Conservation (phyloP, 805 yeast genomes). For the Scheffersomyces spartinae region DNA sequence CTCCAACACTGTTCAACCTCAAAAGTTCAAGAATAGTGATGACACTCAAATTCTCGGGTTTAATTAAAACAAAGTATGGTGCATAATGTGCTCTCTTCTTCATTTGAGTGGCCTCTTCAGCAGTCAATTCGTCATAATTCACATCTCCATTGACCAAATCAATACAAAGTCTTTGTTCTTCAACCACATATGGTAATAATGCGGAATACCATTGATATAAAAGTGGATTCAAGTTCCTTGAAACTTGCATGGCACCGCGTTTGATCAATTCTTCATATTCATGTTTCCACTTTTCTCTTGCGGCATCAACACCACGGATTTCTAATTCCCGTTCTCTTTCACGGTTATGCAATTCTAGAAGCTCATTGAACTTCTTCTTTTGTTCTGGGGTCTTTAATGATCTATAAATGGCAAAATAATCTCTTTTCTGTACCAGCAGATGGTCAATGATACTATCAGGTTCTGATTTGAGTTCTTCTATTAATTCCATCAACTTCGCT, state of each 20-base stretch:
- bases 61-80: conserved; percentile 62
- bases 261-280: conserved; percentile 57
- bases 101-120: conserved; percentile 15
- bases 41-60: conserved; percentile 73
- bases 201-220: conserved; percentile 78
- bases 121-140: conserved; percentile 1
- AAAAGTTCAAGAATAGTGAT: conserved; percentile 76
- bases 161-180: conserved; percentile 34
- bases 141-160: conserved; percentile 2
- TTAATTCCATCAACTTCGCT: conserved; percentile 7
- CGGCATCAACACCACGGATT: conserved; percentile 69
- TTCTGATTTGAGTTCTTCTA: conserved; percentile 2
- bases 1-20: conserved; percentile 64
- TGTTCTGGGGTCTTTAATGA: conserved; percentile 24
- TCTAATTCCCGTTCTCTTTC: conserved; percentile 72
- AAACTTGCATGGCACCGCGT: conserved; percentile 44
- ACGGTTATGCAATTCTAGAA: conserved; percentile 59
- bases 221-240: conserved; percentile 55
- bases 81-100: conserved; percentile 49
- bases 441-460: background rate
- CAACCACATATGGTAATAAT: conserved; percentile 57
- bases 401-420: conserved; percentile 14
- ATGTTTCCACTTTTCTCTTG: conserved; percentile 80
- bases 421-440: conserved; percentile 5
- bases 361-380: conserved; percentile 42